A percentile compares a stretch with the other conserved stretches of the same genome.
Evolutionary conservation across 331 rosid species (phyloP).

Genomic region (Prunus yedoensis): DNA sequence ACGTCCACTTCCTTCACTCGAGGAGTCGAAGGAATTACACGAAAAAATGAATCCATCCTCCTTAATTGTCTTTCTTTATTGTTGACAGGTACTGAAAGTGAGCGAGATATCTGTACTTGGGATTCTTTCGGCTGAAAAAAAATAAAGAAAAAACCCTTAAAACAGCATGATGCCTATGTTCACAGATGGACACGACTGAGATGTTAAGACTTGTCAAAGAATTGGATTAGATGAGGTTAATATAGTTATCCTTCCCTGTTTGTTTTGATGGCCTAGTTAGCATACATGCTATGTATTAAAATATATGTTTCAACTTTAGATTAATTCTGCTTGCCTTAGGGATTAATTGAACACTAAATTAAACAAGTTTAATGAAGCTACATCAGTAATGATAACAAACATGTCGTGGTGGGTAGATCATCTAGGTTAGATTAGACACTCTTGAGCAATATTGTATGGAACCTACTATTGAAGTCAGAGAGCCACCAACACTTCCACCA

Average conservation of each 20-base stretch:
- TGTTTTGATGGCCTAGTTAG: conserved; percentile 8
- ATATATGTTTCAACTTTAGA: not conserved
- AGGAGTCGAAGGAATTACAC: conserved; percentile 86
- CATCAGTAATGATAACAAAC: not conserved
- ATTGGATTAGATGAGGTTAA: not conserved
- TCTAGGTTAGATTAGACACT: not conserved
- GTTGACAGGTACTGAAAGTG: conserved; percentile 77
- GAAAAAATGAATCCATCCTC: conserved; percentile 74
- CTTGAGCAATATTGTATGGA: conserved; percentile 8
- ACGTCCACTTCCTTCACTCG: conserved; percentile 48
- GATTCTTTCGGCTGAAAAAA: conserved; percentile 53
- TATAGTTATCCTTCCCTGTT: not conserved
- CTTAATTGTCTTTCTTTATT: conserved; percentile 46
- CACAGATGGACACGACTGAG: not conserved
- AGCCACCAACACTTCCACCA: conserved; percentile 51
- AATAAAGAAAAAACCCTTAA: not conserved
- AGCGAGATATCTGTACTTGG: conserved; percentile 66
- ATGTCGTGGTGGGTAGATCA: not conserved
- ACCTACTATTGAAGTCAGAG: conserved; percentile 54
- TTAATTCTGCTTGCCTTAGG: not conserved
- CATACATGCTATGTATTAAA: conserved; percentile 1
- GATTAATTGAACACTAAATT: conserved; percentile 15
- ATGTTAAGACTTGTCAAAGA: conserved; percentile 8
- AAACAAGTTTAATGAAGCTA: conserved; percentile 9
- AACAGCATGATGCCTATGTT: not conserved